Evolutionary conservation across 75 land plant species (phyloP).

Genomic region (Selaginella moellendorffii): DNA sequence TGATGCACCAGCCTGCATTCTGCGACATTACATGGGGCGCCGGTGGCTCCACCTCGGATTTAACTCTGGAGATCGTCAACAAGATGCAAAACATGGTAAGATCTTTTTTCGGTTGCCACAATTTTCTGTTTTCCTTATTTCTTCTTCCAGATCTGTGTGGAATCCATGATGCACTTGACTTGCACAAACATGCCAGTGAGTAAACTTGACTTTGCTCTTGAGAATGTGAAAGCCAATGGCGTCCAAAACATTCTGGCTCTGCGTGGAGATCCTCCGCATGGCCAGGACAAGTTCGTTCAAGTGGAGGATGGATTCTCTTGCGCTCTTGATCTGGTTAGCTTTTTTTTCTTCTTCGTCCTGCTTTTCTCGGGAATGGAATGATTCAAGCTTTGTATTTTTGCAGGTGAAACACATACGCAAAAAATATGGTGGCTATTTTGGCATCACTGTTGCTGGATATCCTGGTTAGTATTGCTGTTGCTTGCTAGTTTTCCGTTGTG

Average conservation of each 20-base stretch:
- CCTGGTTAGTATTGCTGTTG: conserved; percentile 43
- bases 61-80: conserved; percentile 80
- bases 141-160: conserved; percentile 56
- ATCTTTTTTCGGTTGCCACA: conserved; percentile 6
- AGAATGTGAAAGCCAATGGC: conserved; percentile 64
- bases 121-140: background rate
- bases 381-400: too few species aligned
- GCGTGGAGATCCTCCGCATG: conserved; percentile 92
- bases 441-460: conserved; percentile 96
- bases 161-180: conserved; percentile 96
- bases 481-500: background rate
- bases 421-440: conserved; percentile 81
- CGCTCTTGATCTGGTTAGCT: conserved; percentile 93
- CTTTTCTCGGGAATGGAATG: too few species aligned
- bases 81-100: conserved; percentile 83
- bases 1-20: conserved; percentile 60
- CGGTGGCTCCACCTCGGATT: conserved; percentile 94
- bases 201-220: conserved; percentile 72
- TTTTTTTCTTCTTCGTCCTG: too few species aligned
- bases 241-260: conserved; percentile 93
- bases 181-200: conserved; percentile 98
- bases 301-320: conserved; percentile 78
- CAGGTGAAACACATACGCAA: conserved; percentile 77
- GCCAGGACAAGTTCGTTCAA: conserved; percentile 88
- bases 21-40: conserved; percentile 99